Base-by-base conservation (phyloP, 345 rosid genomes). In the Carallia brachiata region DNA sequence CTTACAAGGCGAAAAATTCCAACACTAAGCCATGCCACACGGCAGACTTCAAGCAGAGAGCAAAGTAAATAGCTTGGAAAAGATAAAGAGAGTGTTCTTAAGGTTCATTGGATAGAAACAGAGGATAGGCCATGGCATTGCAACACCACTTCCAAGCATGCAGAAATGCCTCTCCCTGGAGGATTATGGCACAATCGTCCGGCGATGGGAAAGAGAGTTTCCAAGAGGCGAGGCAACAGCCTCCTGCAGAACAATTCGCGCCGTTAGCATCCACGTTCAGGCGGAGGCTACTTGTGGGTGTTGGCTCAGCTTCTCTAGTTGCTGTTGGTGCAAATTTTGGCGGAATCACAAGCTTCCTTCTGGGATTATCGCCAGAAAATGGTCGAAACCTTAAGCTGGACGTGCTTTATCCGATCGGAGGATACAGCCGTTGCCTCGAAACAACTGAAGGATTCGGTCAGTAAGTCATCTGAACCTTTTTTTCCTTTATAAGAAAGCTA, bases 311-410 rank as follows among this genome's bases (percentile, higher is more conserved):
- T 74, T 80, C 96, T 47, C 66, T 90, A 0, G 91, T 85, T 30
- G 97, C 93, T 2, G 67, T 86, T 4, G 99, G 99, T 10, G 97
- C 99, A 12, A 86, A 95, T 73, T 95, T 92, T 63, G 86, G 81
- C 57, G 93, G 96, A 70, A 57, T 86, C 58, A 92, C 97, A 0
- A 95, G 97, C 73, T 86, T 73, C n/a, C 55, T 95, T 16, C 92
- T 95, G 0, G 89, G 96, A 8, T 82, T 90, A 8, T 86, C 85
- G 3, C 96, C 99, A 9, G 90, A 79, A 53, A 76, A 39, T 17
- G 92, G 96, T 36, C 75, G 88, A 69, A 78, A 73, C 71, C 78
- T 92, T 30, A 89, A 90, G 84, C 84, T 95, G 27, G 99, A 92
- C 54, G 90, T 89, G 62, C 73, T 95, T 40, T 95, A 90, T 84